These are phyloP conservation scores for Exophiala spinifera DNA, from an alignment of 2,329 filamentous ascomycete species.

Conservation along the genomic window DNA sequence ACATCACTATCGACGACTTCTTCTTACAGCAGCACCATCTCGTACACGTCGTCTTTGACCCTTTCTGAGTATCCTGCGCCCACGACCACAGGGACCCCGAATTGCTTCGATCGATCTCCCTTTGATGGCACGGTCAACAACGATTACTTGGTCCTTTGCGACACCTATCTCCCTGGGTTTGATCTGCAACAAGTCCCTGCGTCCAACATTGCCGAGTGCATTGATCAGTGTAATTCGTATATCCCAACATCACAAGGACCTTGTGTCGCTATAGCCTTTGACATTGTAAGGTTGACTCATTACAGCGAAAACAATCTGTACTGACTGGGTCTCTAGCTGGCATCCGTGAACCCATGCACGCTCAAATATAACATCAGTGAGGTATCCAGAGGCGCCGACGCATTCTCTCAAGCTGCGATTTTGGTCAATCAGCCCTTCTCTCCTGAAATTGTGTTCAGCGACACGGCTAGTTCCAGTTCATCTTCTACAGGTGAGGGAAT, in stretches of 20 bases:
- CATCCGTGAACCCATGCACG: slow-evolving; percentile 12
- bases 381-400: slow-evolving; percentile 17
- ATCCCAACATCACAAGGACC: slow-evolving; percentile 9
- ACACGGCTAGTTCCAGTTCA: not conserved
- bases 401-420: slow-evolving; percentile 19
- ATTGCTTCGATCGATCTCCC: slow-evolving; percentile 20
- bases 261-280: slow-evolving; percentile 21
- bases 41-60: not conserved
- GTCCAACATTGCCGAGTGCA: slow-evolving; percentile 20
- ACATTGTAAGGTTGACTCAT: slow-evolving; percentile 13
- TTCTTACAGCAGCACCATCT: not conserved
- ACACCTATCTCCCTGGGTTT: slow-evolving; percentile 20
- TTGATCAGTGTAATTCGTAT: slow-evolving; percentile 19
- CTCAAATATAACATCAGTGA: slow-evolving; percentile 17
- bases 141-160: slow-evolving; percentile 21
- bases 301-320: not conserved
- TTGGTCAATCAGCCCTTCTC: slow-evolving; percentile 20
- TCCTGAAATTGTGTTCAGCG: slow-evolving; percentile 12
- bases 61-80: slow-evolving; percentile 8
- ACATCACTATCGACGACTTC: not conserved
- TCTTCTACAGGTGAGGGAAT: not conserved
- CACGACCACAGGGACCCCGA: slow-evolving; percentile 21
- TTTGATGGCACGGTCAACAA: slow-evolving; percentile 22
- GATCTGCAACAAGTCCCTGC: slow-evolving; percentile 13
- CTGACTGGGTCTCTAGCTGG: slow-evolving; percentile 9